Conservation (phyloP, 176 grass and related monocot species). For the Musa troglodytarum region DNA sequence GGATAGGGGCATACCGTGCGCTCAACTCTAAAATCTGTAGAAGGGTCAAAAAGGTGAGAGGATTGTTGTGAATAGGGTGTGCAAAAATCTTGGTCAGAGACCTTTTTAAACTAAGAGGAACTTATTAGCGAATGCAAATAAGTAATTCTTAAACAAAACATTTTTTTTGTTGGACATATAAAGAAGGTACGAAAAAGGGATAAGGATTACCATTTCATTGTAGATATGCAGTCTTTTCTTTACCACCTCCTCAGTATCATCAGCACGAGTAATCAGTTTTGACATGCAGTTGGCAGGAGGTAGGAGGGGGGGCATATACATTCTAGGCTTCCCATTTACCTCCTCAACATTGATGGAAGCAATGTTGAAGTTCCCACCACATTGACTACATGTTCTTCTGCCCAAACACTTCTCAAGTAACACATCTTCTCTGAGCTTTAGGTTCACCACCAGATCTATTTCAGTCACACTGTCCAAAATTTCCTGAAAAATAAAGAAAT, state of each 20-base stretch:
- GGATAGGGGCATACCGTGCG: too few species aligned
- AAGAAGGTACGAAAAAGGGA: slow-evolving; percentile 2
- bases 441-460: slow-evolving; percentile 92
- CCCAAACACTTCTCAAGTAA: slow-evolving; percentile 90
- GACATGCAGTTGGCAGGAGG: slow-evolving; percentile 74
- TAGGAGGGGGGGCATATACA: slow-evolving; percentile 73
- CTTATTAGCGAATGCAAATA: background rate
- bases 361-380: slow-evolving; percentile 78
- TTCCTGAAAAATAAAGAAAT: slow-evolving; percentile 40
- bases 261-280: slow-evolving; percentile 69
- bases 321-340: slow-evolving; percentile 62
- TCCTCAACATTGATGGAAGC: slow-evolving; percentile 73
- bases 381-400: slow-evolving; percentile 74
- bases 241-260: slow-evolving; percentile 82
- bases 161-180: background rate
- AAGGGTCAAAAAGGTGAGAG: too few species aligned
- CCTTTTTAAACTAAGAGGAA: background rate
- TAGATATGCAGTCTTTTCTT: slow-evolving; percentile 71
- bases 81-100: too few species aligned
- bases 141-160: background rate
- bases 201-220: slow-evolving; percentile 54
- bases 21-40: too few species aligned
- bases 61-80: too few species aligned
- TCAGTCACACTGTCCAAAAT: slow-evolving; percentile 70
- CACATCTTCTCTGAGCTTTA: slow-evolving; percentile 92